Percentiles rank a stretch among this genome's conserved stretches.
Evolutionary conservation across 1,284 basidiomycete species (phyloP).

Genomic region (Hypsizygus ulmarius): DNA sequence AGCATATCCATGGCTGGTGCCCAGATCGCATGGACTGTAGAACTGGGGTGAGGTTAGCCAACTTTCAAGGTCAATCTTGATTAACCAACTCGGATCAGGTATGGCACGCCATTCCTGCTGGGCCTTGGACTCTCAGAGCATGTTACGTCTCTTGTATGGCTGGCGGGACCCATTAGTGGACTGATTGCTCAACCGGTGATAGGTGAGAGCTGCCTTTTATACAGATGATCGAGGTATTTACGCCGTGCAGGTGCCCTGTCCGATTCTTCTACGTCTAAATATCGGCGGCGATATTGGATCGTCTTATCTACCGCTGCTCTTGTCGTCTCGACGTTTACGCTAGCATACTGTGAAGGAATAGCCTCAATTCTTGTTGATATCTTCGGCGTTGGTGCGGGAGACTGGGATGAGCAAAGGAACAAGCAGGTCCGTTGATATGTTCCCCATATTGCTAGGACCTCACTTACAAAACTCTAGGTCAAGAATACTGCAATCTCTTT

Average conservation of each 20-base stretch:
- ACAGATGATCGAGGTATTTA: constrained; percentile 26
- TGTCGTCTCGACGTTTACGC: constrained; percentile 64
- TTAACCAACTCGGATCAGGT: constrained; percentile 46
- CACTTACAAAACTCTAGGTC: constrained; percentile 44
- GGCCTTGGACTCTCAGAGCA: constrained; percentile 88
- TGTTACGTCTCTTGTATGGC: constrained; percentile 92
- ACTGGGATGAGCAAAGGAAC: constrained; percentile 84
- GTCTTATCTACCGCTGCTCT: constrained; percentile 76
- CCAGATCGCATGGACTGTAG: constrained; percentile 91
- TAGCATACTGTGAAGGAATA: constrained; percentile 84
- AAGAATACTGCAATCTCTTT: constrained; percentile 75
- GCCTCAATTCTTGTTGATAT: constrained; percentile 79
- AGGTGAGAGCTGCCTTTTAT: constrained; percentile 46
- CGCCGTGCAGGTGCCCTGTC: constrained; percentile 78
- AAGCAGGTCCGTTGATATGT: constrained; percentile 41
- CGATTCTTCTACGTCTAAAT: constrained; percentile 87
- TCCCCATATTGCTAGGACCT: neutral
- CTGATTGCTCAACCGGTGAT: constrained; percentile 94
- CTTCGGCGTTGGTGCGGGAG: constrained; percentile 74
- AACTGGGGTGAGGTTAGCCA: constrained; percentile 66
- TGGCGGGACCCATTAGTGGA: constrained; percentile 93
- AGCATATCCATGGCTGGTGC: constrained; percentile 88
- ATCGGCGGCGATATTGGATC: constrained; percentile 89
- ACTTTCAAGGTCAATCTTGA: constrained; percentile 5
- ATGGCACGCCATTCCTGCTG: constrained; percentile 92